Percentiles rank a stretch among this genome's conserved stretches.
Evolutionary conservation across 306 rosid species (phyloP).

Genomic region (Potentilla sterilis): DNA sequence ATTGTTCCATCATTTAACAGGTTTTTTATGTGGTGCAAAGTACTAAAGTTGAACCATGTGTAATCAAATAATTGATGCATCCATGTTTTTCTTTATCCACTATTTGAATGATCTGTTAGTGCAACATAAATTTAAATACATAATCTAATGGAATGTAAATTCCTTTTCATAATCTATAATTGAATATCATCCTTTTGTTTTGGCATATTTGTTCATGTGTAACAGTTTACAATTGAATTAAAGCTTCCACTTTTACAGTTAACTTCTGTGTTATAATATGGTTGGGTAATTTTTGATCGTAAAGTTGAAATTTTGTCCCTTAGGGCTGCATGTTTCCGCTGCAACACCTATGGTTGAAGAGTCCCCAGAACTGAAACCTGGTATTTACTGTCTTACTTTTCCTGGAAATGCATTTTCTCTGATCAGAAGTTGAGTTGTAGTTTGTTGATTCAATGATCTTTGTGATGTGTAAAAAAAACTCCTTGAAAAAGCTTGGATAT

Average conservation of each 20-base stretch:
- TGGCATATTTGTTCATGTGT: not conserved
- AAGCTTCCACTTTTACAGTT: not conserved
- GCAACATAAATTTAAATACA: not conserved
- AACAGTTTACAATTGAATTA: not conserved
- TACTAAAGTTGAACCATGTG: too few relatives aligned
- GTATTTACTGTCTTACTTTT: slow-evolving; percentile 7
- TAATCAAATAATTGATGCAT: not conserved
- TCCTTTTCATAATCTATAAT: not conserved
- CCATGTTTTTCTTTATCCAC: not conserved
- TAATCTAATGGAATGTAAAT: not conserved
- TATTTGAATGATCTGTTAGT: not conserved
- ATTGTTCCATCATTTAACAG: too few relatives aligned
- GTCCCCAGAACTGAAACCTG: slow-evolving; percentile 12
- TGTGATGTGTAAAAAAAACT: not conserved
- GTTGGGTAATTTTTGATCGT: not conserved
- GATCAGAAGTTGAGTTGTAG: not conserved
- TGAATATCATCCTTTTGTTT: not conserved
- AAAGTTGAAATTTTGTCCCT: slow-evolving; percentile 5
- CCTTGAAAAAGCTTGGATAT: not conserved
- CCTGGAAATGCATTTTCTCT: not conserved
- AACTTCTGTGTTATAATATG: not conserved
- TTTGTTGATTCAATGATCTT: not conserved
- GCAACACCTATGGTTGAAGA: slow-evolving; percentile 8
- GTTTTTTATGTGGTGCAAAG: too few relatives aligned
- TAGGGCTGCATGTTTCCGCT: slow-evolving; percentile 20